Percentiles rank a stretch among this genome's conserved stretches.
These are phyloP conservation scores for Ochetophila trinervis DNA, from an alignment of 306 rosid species.

Conservation along the genomic window DNA sequence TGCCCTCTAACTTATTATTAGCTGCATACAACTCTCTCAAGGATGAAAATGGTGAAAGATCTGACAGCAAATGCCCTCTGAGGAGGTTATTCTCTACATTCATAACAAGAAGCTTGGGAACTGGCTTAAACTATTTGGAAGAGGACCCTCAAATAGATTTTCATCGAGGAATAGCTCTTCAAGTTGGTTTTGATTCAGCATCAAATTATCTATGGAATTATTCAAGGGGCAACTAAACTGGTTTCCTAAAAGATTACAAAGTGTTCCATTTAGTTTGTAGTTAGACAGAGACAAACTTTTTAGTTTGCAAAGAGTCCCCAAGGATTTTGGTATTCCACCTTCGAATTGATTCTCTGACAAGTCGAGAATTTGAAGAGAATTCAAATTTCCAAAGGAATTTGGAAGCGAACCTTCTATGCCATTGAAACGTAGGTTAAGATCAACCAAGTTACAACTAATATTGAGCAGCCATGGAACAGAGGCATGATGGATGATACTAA, in stretches of 20 bases:
- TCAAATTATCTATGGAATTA: too few relatives aligned
- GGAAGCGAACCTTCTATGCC: neutral
- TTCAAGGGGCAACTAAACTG: neutral
- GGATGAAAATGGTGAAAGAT: neutral
- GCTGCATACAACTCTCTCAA: neutral
- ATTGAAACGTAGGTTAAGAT: neutral
- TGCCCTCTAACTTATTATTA: constrained; percentile 5
- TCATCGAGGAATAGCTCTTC: neutral
- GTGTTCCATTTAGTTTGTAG: neutral
- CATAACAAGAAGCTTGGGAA: neutral
- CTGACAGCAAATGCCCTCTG: neutral
- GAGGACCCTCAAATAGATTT: too few relatives aligned
- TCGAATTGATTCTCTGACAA: neutral
- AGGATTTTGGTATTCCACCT: neutral
- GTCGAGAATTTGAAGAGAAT: neutral
- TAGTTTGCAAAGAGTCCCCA: neutral
- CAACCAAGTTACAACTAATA: neutral
- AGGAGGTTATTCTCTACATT: neutral
- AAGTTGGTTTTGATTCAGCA: neutral
- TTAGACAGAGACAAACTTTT: neutral
- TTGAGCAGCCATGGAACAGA: neutral
- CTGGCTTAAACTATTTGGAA: too few relatives aligned
- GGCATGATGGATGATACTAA: neutral
- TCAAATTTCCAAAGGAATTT: neutral
- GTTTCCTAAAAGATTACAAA: neutral